Conservation (phyloP, 352 stramenopile species). For the Phytophthora cryptogea region DNA sequence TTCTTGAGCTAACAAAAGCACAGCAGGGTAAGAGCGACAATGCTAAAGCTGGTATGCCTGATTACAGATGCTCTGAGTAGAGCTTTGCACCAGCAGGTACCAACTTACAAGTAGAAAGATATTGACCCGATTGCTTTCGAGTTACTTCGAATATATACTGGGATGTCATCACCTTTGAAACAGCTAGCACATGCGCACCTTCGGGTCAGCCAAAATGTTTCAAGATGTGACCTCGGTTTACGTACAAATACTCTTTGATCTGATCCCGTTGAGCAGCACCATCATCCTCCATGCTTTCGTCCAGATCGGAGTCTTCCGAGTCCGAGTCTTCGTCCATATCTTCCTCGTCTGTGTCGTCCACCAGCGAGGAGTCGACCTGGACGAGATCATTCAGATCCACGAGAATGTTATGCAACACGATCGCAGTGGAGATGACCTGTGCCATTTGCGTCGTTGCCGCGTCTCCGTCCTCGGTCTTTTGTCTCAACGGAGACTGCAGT, state of each 20-base stretch:
- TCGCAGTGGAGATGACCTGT: conserved; percentile 23
- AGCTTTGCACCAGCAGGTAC: too few species aligned
- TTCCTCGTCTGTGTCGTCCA: conserved; percentile 30
- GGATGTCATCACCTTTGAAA: not conserved
- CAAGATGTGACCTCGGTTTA: conserved; percentile 12
- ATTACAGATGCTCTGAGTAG: too few species aligned
- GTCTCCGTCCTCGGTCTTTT: conserved; percentile 27
- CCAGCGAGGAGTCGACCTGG: conserved; percentile 15
- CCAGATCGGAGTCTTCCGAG: conserved; percentile 22
- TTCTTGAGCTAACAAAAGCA: not conserved
- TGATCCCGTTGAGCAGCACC: conserved; percentile 10
- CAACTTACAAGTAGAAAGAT: too few species aligned
- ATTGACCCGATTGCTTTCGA: too few species aligned
- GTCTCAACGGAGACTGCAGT: conserved; percentile 20
- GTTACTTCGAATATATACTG: not conserved
- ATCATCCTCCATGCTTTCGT: conserved; percentile 20
- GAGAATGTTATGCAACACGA: conserved; percentile 26
- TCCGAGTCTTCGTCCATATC: conserved; percentile 20
- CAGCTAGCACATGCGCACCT: not conserved
- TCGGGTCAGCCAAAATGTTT: conserved; percentile 19
- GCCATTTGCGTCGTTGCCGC: conserved; percentile 28
- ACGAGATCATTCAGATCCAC: conserved; percentile 25
- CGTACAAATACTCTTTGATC: conserved; percentile 26
- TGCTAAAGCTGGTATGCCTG: too few species aligned
- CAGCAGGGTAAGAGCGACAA: too few species aligned